Percentiles rank a stretch among this genome's conserved stretches.
These are phyloP conservation scores for Alternaria viburni DNA, from an alignment of 2,329 filamentous ascomycete species.

Conservation along the genomic window DNA sequence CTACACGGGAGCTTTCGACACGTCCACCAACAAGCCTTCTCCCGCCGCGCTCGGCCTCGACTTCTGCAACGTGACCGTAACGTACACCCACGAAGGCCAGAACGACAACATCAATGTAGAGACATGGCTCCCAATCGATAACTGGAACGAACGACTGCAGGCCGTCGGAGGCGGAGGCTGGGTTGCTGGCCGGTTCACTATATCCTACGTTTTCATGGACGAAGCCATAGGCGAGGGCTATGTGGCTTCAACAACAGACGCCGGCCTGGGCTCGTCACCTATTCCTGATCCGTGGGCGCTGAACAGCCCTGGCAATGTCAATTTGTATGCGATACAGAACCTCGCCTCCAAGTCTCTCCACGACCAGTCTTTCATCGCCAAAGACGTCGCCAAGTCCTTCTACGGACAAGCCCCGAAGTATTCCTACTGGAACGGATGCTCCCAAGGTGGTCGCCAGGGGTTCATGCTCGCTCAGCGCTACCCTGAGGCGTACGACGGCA, in stretches of 20 bases:
- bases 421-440: slow-evolving; percentile 46
- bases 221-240: slow-evolving; percentile 30
- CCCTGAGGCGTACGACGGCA: slow-evolving; percentile 39
- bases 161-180: slow-evolving; percentile 27
- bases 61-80: slow-evolving; percentile 47
- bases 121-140: slow-evolving; percentile 32
- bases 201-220: slow-evolving; percentile 18
- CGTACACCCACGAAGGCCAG: slow-evolving; percentile 46
- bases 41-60: neutral
- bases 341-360: slow-evolving; percentile 42
- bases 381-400: slow-evolving; percentile 25
- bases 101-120: slow-evolving; percentile 42
- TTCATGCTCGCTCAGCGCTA: slow-evolving; percentile 40
- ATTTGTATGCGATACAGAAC: slow-evolving; percentile 39
- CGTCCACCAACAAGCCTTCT: slow-evolving; percentile 13
- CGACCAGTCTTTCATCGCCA: slow-evolving; percentile 32
- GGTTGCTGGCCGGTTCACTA: slow-evolving; percentile 25
- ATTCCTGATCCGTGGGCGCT: slow-evolving; percentile 21
- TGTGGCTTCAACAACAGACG: slow-evolving; percentile 31
- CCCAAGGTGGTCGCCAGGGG: slow-evolving; percentile 43
- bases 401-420: slow-evolving; percentile 38
- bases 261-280: slow-evolving; percentile 14
- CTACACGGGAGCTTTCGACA: slow-evolving; percentile 13
- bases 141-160: slow-evolving; percentile 26
- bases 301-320: slow-evolving; percentile 29